phyloP scores from a whole-genome alignment of 2,329 filamentous ascomycete species.

The Alternaria arborescens region DNA sequence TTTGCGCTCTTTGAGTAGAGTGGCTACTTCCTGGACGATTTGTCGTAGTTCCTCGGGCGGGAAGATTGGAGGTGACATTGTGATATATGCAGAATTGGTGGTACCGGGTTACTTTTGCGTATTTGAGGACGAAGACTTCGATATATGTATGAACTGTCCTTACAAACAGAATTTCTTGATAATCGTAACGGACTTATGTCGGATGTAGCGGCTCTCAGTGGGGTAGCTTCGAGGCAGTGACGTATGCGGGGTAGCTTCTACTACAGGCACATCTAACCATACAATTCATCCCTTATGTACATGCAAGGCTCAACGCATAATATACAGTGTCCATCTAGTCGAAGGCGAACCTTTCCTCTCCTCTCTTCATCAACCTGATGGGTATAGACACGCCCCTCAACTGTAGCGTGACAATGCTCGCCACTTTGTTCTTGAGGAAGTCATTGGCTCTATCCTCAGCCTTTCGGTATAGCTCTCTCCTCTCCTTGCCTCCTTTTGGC shows the following conservation, averaged over 20 bases:
- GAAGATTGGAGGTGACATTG: conserved; percentile 47
- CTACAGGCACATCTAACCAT: not conserved
- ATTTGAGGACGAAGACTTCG: not conserved
- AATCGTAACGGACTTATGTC: conserved; percentile 1
- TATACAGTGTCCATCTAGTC: conserved; percentile 18
- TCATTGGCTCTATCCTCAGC: conserved; percentile 65
- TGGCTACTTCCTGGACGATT: conserved; percentile 60
- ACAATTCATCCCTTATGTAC: not conserved
- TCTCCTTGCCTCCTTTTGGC: conserved; percentile 57
- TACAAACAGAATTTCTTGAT: conserved; percentile 5
- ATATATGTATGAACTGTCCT: not conserved
- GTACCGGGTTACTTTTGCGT: not conserved
- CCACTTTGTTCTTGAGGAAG: conserved; percentile 63
- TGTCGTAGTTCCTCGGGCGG: conserved; percentile 54
- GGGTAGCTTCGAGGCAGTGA: conserved; percentile 28
- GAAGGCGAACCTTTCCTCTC: conserved; percentile 70
- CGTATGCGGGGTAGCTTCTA: conserved; percentile 31
- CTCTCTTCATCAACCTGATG: conserved; percentile 73
- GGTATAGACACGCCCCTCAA: conserved; percentile 69
- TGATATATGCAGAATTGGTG: not conserved
- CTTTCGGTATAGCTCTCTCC: conserved; percentile 65
- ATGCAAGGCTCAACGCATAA: not conserved
- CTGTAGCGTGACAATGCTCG: conserved; percentile 75
- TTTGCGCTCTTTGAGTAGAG: conserved; percentile 62
- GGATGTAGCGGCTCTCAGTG: conserved; percentile 10